These are phyloP conservation scores for Thraustotheca clavata DNA, from an alignment of 352 stramenopile genomes.

Conservation along the genomic window DNA sequence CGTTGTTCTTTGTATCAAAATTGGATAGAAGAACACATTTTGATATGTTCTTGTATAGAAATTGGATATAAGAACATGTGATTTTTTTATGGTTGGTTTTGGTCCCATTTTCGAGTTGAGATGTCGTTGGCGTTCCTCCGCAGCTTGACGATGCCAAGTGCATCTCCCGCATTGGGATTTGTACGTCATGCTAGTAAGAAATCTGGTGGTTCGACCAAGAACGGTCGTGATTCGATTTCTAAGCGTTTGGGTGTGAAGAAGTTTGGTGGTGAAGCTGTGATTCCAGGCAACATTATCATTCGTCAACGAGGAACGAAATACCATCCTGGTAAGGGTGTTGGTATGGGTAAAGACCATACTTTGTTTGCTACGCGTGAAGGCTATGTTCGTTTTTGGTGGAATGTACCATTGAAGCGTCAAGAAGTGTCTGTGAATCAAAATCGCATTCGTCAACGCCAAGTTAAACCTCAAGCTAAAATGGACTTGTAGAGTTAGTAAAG, in stretches of 20 bases:
- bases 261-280: conserved; percentile 86
- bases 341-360: conserved; percentile 91
- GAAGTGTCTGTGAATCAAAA: conserved; percentile 80
- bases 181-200: conserved; percentile 89
- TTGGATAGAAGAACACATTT: no score
- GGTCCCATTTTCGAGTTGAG: neutral
- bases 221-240: conserved; percentile 95
- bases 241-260: conserved; percentile 97
- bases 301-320: conserved; percentile 96
- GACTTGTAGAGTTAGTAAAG: conserved; percentile 1
- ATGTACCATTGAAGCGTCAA: conserved; percentile 72
- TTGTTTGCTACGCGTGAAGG: conserved; percentile 85
- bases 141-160: conserved; percentile 7
- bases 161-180: conserved; percentile 2
- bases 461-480: neutral
- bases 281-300: conserved; percentile 96
- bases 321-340: conserved; percentile 90
- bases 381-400: conserved; percentile 89
- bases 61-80: neutral
- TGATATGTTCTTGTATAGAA: conserved; percentile 8
- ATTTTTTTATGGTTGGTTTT: conserved; percentile 8
- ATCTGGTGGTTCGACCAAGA: conserved; percentile 94
- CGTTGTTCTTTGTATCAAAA: no score
- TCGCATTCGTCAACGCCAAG: conserved; percentile 41
- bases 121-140: conserved; percentile 22